Evolutionary conservation across 495 filamentous ascomycete genomes (phyloP), one percentile per base, ranked within the genome.

Genomic region (Aspergillus incahuasiensis): DNA sequence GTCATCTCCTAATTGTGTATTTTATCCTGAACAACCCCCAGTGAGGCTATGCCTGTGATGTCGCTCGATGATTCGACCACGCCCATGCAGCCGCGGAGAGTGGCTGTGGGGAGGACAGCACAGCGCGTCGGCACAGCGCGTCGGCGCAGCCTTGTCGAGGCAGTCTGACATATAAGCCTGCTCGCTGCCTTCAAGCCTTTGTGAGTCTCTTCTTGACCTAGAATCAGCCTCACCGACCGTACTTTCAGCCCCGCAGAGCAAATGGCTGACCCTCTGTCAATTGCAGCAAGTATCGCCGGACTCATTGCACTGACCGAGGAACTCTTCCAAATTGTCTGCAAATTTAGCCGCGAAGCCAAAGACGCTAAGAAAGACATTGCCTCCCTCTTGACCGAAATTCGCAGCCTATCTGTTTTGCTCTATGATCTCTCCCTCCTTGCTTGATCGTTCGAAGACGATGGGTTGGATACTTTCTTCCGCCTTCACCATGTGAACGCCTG

Each of bases 181-280:
- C 4, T 28, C 25, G 25, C 25, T 28, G 25, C 25, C 25, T 8
- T 8, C 25, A 28, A 28, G 8, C 8, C 25, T 8, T 8, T 28
- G 25, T 4, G 8, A 28, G 25, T 28, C 3, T 28, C 4, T 28
- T 28, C 8, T 4, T 28, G 25, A 28, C 25, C 25, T 28, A 28
- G 4, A 4, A 4, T 28, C 25, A 28, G 4, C 3, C 25, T 8
- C 25, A 3, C 3, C 25, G 8, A 3, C 8, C 25, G 8, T 28
- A 28, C 25, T 28, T 28, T 8, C 25, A 8, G 8, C 25, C n/a
- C n/a, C 8, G 25, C 25, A 28, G 25, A 28, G 25, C 25, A 40
- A n/a, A 42, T 52, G 49, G 7, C 49, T 19, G 50, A 53, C 11
- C 50, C 50, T 13, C 50, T 53, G 2, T 53, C 50, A 22, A 43